Conservation (phyloP, 1,284 basidiomycete species). For the Ceratobasidium sp. region DNA sequence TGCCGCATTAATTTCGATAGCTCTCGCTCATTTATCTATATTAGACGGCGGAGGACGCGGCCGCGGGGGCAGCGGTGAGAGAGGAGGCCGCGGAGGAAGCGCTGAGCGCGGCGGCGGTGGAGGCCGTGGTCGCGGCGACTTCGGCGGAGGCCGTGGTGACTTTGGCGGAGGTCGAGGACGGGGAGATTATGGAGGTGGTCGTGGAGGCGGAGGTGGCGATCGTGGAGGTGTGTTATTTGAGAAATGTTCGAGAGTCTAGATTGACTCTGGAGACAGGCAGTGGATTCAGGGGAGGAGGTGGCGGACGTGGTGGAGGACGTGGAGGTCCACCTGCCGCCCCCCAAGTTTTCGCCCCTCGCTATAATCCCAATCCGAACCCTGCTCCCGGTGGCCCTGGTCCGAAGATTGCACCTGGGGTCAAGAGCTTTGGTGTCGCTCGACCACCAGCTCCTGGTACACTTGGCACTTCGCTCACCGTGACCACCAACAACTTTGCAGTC, state of each 20-base stretch:
- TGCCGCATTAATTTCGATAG: too few relatives aligned
- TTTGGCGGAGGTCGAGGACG: neutral
- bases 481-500: slow-evolving; percentile 69
- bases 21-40: too few relatives aligned
- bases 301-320: neutral
- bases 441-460: slow-evolving; percentile 53
- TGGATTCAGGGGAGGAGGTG: too few relatives aligned
- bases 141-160: too few relatives aligned
- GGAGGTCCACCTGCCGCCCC: neutral
- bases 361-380: neutral
- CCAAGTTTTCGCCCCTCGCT: neutral
- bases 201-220: slow-evolving; percentile 1
- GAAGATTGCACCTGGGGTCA: slow-evolving; percentile 5
- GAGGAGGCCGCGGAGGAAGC: neutral
- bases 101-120: neutral
- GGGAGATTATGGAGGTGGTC: neutral
- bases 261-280: neutral
- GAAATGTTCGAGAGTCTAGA: neutral
- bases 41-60: too few relatives aligned
- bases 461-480: slow-evolving; percentile 52
- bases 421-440: neutral
- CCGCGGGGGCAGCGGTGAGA: too few relatives aligned
- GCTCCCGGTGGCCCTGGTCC: neutral
- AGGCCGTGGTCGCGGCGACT: too few relatives aligned
- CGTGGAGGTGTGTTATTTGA: neutral